Evolutionary conservation across 129 eudicot genomes (phyloP).

Genomic region (Rutidosis leptorrhynchoides): DNA sequence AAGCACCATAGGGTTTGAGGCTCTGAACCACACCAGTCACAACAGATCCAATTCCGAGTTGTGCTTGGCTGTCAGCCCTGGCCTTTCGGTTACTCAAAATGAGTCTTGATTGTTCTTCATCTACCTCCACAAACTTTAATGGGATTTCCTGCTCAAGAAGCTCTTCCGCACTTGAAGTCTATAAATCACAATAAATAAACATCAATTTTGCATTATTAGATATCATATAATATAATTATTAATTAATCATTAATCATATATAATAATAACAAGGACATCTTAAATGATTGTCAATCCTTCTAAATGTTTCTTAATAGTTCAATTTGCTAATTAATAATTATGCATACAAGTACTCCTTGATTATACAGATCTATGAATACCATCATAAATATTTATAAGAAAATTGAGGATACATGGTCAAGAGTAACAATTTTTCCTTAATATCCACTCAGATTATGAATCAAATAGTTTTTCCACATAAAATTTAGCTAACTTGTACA

Average conservation of each 20-base stretch:
- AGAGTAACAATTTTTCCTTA: background rate
- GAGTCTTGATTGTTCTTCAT: conserved; percentile 80
- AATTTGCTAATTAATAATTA: background rate
- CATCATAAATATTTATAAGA: background rate
- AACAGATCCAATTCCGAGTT: conserved; percentile 88
- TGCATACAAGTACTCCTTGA: background rate
- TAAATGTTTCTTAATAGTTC: background rate
- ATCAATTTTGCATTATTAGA: background rate
- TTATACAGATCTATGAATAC: background rate
- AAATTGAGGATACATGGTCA: background rate
- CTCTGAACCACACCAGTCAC: conserved; percentile 82
- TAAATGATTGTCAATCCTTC: background rate
- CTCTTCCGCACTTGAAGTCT: conserved; percentile 52
- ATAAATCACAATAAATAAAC: background rate
- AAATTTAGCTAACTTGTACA: no score
- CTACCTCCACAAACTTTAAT: conserved; percentile 82
- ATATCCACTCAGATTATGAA: no score
- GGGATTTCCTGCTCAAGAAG: conserved; percentile 76
- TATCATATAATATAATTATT: no score
- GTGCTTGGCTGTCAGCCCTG: conserved; percentile 88
- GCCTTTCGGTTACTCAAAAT: conserved; percentile 90
- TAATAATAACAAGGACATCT: background rate
- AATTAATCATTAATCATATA: no score
- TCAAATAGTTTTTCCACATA: no score
- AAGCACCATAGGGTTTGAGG: conserved; percentile 95